Conservation (phyloP, 176 grass and related monocot genomes). For the Poa pratensis region DNA sequence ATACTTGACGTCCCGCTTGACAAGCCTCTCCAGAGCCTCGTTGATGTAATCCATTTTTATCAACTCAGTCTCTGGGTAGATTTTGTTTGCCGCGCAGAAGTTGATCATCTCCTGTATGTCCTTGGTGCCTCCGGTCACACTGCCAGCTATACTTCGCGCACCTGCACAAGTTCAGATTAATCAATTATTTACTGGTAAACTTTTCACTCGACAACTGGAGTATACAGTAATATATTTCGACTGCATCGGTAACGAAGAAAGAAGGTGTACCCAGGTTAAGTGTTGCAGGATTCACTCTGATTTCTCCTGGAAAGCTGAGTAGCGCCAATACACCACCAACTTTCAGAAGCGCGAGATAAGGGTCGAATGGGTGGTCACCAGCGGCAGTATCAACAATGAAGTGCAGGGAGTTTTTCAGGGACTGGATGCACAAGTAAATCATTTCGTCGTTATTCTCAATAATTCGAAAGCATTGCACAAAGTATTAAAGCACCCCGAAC, state of each 20-base stretch:
- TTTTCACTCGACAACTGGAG: no score
- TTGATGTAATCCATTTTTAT: conserved; percentile 85
- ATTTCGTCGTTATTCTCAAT: not conserved
- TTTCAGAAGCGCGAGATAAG: conserved; percentile 70
- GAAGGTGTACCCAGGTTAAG: conserved; percentile 55
- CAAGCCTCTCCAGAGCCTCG: conserved; percentile 67
- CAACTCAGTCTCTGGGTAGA: conserved; percentile 74
- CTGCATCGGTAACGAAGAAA: not conserved
- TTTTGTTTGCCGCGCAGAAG: conserved; percentile 73
- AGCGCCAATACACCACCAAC: conserved; percentile 66
- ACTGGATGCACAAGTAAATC: conserved; percentile 46
- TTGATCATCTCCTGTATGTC: conserved; percentile 65
- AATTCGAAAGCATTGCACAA: no score
- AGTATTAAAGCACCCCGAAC: no score
- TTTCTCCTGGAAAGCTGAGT: conserved; percentile 67
- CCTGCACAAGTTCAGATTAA: conserved; percentile 40
- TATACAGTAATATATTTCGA: not conserved
- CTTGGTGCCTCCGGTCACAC: conserved; percentile 64
- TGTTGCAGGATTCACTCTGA: conserved; percentile 59
- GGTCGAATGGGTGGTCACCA: conserved; percentile 80
- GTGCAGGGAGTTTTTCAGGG: conserved; percentile 60
- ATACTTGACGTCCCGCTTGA: conserved; percentile 67
- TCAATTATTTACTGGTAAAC: no score
- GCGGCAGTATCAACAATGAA: conserved; percentile 85
- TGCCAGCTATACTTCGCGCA: conserved; percentile 62